Conservation (phyloP, 2,329 filamentous ascomycete genomes). For the Colletotrichum liaoningense region DNA sequence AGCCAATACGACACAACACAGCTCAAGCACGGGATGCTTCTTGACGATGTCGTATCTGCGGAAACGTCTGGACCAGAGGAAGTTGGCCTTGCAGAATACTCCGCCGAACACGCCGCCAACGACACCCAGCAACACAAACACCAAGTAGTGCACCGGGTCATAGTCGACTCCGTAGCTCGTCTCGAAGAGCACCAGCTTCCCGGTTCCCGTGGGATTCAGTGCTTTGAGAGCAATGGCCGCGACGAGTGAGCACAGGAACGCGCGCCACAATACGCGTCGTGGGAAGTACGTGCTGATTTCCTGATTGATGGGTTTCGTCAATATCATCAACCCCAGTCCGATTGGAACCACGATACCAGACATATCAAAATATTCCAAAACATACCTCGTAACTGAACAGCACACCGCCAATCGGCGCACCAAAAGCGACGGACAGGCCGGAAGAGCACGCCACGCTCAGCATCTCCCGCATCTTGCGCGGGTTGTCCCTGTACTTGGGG, state of each 20-base stretch:
- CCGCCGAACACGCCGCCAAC: constrained; percentile 70
- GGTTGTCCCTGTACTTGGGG: constrained; percentile 68
- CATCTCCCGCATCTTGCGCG: constrained; percentile 68
- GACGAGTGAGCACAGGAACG: constrained; percentile 67
- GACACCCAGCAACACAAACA: constrained; percentile 67
- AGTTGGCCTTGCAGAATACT: constrained; percentile 68
- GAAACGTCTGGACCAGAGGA: constrained; percentile 66
- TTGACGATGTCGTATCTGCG: constrained; percentile 63
- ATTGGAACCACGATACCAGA: neutral
- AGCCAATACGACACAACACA: constrained; percentile 63
- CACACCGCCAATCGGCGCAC: constrained; percentile 71
- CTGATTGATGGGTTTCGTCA: constrained; percentile 38
- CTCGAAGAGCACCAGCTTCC: constrained; percentile 70
- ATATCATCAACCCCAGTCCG: neutral
- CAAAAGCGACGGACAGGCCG: constrained; percentile 70
- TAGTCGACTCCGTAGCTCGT: constrained; percentile 69
- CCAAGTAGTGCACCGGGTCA: constrained; percentile 63
- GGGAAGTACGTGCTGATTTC: constrained; percentile 72
- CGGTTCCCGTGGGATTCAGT: constrained; percentile 70
- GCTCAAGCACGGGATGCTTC: constrained; percentile 65
- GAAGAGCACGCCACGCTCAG: constrained; percentile 67
- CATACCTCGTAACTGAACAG: constrained; percentile 66
- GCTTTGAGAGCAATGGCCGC: constrained; percentile 66
- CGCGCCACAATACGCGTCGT: constrained; percentile 64
- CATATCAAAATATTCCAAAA: neutral